Conservation (phyloP, 2,329 filamentous ascomycete genomes). For the Allantophomopsis lycopodina region DNA sequence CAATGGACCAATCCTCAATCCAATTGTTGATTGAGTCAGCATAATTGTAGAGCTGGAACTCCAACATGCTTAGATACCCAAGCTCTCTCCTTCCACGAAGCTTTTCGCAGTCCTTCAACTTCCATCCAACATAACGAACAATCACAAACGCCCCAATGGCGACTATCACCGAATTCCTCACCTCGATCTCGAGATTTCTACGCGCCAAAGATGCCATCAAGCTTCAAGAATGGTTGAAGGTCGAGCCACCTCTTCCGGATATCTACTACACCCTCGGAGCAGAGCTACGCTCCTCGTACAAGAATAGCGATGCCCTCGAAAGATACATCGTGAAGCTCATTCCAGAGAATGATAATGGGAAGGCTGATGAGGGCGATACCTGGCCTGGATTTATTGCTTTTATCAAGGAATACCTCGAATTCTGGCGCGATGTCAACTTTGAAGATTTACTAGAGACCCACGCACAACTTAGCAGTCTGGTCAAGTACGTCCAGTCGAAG, state of each 20-base stretch:
- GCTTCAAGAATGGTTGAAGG: slow-evolving; percentile 57
- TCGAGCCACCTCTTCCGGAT: slow-evolving; percentile 57
- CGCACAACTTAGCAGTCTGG: slow-evolving; percentile 55
- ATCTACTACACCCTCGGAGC: slow-evolving; percentile 54
- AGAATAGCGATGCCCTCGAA: slow-evolving; percentile 37
- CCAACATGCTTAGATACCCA: too few relatives aligned
- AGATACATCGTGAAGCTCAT: slow-evolving; percentile 49
- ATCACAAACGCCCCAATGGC: slow-evolving; percentile 30
- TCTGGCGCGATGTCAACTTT: slow-evolving; percentile 69
- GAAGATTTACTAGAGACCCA: slow-evolving; percentile 65
- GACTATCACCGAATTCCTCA: slow-evolving; percentile 54
- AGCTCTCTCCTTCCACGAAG: too few relatives aligned
- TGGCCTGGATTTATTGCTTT: slow-evolving; percentile 73
- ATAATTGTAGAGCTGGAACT: too few relatives aligned
- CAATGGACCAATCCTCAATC: too few relatives aligned
- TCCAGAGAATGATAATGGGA: slow-evolving; percentile 48
- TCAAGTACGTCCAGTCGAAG: slow-evolving; percentile 44
- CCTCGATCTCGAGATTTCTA: slow-evolving; percentile 47
- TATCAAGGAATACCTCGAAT: slow-evolving; percentile 67
- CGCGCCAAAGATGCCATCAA: slow-evolving; percentile 47
- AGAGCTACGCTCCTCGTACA: slow-evolving; percentile 50
- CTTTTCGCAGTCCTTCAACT: too few relatives aligned
- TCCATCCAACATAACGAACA: too few relatives aligned
- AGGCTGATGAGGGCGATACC: slow-evolving; percentile 47
- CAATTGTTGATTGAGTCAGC: too few relatives aligned